Conservation (phyloP, 257 asterid species). For the Salvia miltiorrhiza region DNA sequence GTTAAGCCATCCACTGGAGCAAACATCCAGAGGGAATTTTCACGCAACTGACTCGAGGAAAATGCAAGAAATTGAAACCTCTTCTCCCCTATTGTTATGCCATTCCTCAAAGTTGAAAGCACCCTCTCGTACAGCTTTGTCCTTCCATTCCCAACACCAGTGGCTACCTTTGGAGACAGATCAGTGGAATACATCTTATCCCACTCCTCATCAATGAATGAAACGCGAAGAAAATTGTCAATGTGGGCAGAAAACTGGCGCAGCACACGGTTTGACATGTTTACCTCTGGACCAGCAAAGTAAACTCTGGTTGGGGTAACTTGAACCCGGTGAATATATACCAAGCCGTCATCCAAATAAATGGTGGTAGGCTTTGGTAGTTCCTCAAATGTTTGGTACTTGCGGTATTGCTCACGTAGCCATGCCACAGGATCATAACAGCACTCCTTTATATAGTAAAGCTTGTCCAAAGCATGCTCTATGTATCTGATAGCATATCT, state of each 20-base stretch:
- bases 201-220: constrained; percentile 93
- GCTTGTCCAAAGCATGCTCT: constrained; percentile 66
- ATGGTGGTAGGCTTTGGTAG: constrained; percentile 63
- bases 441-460: constrained; percentile 59
- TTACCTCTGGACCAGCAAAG: constrained; percentile 79
- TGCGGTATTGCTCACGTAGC: constrained; percentile 53
- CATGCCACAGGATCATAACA: constrained; percentile 78
- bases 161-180: constrained; percentile 38
- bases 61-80: constrained; percentile 85
- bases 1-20: constrained; percentile 42
- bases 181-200: constrained; percentile 62
- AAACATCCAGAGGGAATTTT: constrained; percentile 92
- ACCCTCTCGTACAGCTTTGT: constrained; percentile 66
- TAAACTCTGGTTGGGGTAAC: constrained; percentile 83
- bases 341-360: constrained; percentile 64
- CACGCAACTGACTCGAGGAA: constrained; percentile 87
- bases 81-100: constrained; percentile 68
- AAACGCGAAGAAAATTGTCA: constrained; percentile 81
- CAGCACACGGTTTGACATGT: constrained; percentile 76
- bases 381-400: constrained; percentile 31
- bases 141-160: constrained; percentile 26
- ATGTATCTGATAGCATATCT: constrained; percentile 31
- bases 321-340: constrained; percentile 77
- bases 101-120: constrained; percentile 53
- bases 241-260: constrained; percentile 49